Evolutionary conservation across 1,139 yeast species (phyloP).

Genomic region (Blastobotrys buckinghamii): DNA sequence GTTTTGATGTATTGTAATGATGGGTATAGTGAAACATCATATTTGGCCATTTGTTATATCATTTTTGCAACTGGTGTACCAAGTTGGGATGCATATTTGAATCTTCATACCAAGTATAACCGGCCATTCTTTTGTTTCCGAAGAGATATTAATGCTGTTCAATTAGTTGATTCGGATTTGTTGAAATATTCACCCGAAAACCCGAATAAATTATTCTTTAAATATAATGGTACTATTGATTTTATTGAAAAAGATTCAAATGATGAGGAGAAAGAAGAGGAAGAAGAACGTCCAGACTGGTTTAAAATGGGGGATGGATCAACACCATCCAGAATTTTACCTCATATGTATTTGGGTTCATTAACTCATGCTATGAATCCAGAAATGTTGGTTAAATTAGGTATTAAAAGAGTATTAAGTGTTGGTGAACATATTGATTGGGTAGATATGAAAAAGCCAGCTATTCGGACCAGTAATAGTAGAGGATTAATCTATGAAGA

Average conservation of each 20-base stretch:
- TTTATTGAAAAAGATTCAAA: not conserved
- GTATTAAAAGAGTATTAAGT: slow-evolving; percentile 70
- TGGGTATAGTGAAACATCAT: slow-evolving; percentile 88
- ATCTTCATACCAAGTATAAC: slow-evolving; percentile 55
- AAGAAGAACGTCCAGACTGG: slow-evolving; percentile 24
- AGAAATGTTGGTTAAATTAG: slow-evolving; percentile 55
- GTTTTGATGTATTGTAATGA: slow-evolving; percentile 71
- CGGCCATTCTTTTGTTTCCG: slow-evolving; percentile 82
- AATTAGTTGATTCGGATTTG: slow-evolving; percentile 58
- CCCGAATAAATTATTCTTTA: not conserved
- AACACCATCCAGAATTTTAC: slow-evolving; percentile 67
- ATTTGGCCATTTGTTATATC: slow-evolving; percentile 62
- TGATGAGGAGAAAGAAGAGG: not conserved
- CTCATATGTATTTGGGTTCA: slow-evolving; percentile 83
- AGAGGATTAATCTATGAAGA: slow-evolving; percentile 12
- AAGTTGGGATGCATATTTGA: slow-evolving; percentile 46
- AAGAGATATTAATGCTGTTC: slow-evolving; percentile 62
- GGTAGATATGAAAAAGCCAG: slow-evolving; percentile 23
- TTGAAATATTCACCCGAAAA: slow-evolving; percentile 48
- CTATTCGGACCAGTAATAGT: not conserved
- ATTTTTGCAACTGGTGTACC: slow-evolving; percentile 57
- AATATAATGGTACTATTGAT: not conserved
- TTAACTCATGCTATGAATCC: slow-evolving; percentile 74
- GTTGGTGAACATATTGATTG: slow-evolving; percentile 84
- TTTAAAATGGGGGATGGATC: slow-evolving; percentile 44